Evolutionary conservation across 768 basidiomycete genomes (phyloP).

Genomic region (Auricularia auricula-judae): DNA sequence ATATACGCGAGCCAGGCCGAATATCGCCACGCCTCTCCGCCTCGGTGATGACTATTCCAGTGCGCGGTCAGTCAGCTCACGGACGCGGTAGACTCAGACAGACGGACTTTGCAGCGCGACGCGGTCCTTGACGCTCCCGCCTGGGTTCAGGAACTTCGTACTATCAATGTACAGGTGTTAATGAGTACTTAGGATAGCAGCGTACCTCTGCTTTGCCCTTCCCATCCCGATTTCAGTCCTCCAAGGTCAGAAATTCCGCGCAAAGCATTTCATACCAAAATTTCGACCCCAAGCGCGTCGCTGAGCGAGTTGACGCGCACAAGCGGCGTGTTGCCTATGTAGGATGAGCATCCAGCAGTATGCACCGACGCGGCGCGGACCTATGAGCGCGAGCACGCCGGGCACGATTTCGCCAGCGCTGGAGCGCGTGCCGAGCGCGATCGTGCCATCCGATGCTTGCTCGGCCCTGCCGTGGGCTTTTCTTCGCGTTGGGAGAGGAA

Average conservation of each 20-base stretch:
- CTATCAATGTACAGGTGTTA: not conserved
- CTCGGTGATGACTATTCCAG: slow-evolving; percentile 73
- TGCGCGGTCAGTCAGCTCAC: too few species aligned
- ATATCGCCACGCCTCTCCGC: slow-evolving; percentile 78
- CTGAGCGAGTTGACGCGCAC: slow-evolving; percentile 87
- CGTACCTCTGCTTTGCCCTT: slow-evolving; percentile 83
- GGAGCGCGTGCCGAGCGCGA: not conserved
- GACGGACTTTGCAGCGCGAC: slow-evolving; percentile 81
- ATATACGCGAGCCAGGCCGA: slow-evolving; percentile 82
- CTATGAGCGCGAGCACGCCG: slow-evolving; percentile 79
- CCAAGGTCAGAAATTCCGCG: not conserved
- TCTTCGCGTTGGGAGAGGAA: not conserved
- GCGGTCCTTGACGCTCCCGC: slow-evolving; percentile 95
- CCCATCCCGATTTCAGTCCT: too few species aligned
- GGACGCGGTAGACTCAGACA: too few species aligned
- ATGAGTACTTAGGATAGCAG: not conserved
- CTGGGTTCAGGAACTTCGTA: slow-evolving; percentile 83
- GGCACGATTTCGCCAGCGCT: slow-evolving; percentile 31
- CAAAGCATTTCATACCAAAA: slow-evolving; percentile 36
- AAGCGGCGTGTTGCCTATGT: slow-evolving; percentile 83
- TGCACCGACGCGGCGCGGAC: slow-evolving; percentile 26
- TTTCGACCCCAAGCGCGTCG: slow-evolving; percentile 83
- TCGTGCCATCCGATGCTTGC: not conserved
- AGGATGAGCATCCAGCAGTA: not conserved
- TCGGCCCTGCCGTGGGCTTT: not conserved